Evolutionary conservation across 257 asterid species (phyloP), one percentile per base, ranked within the genome.

Genomic region (Ilex aquifolium): DNA sequence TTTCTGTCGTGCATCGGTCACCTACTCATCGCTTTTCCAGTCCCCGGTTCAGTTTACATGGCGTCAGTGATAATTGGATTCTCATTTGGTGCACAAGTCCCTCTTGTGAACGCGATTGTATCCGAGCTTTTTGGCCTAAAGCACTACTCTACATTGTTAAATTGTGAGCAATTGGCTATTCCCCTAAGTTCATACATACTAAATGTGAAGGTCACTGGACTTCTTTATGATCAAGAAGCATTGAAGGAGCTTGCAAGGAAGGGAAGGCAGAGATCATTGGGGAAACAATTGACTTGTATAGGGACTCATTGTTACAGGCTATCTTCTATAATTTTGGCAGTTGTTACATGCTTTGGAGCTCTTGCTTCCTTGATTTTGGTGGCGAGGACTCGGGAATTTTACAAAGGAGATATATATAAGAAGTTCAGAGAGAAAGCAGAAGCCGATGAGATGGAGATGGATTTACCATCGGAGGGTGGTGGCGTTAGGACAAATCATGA

Each of bases 61-160:
- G 89, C 95, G 4, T 85, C 96, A 0, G 74, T 86, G 50, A 76
- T 86, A 12, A 82, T 88, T 8, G 96, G 96, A 10, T 88, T 88
- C 76, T 86, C 95, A 5, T 88, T 85, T 58, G 95, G 95, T 12
- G 88, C 96, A 3, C 95, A 83, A 48, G 46, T 86, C 61, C 92
- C 95, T 3, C 56, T 86, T 40, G 67, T 88, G 2, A 80, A 80
- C 56, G 76, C 92, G 0, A 84, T 86, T 2, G 84, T 88, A 11
- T 86, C 92, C 1, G 96, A 88, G 77, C 77, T 85, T 21, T 86
- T 86, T 50, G 96, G 95, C 30, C 77, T 86, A 11, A 88, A 88
- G 30, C 72, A 80, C 54, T 86, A 80, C 67, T 83, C 95, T 29
- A 84, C 95, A 7, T 62, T 86, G 78, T 86, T 88, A 75, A 88